Evolutionary conservation across 75 land plant species (phyloP).

Genomic region (Larix kaempferi): DNA sequence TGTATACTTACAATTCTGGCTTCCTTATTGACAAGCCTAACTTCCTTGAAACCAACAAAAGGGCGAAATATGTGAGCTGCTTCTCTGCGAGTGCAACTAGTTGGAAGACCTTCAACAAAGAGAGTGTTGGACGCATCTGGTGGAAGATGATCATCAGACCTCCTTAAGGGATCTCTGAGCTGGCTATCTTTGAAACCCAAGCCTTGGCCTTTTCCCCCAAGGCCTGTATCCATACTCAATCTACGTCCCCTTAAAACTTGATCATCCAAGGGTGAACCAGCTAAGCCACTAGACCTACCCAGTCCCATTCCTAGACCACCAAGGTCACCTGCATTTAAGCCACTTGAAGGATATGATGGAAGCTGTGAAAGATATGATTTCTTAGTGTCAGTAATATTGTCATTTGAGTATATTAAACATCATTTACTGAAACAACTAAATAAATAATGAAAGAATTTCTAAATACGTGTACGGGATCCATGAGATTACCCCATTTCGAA

Average conservation of each 20-base stretch:
- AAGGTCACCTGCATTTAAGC: slow-evolving; percentile 10
- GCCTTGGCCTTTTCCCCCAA: slow-evolving; percentile 22
- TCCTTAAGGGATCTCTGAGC: slow-evolving; percentile 21
- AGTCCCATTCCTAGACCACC: slow-evolving; percentile 33
- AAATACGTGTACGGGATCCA: neutral
- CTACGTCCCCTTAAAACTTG: slow-evolving; percentile 23
- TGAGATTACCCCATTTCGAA: slow-evolving; percentile 37
- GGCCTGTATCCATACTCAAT: slow-evolving; percentile 17
- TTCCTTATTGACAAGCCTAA: slow-evolving; percentile 90
- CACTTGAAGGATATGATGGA: slow-evolving; percentile 20
- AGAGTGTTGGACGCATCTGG: slow-evolving; percentile 84
- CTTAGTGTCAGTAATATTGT: too few species aligned
- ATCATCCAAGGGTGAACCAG: slow-evolving; percentile 36
- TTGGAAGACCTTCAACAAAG: slow-evolving; percentile 86
- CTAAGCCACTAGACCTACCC: slow-evolving; percentile 41
- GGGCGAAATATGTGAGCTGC: slow-evolving; percentile 93
- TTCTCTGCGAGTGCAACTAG: slow-evolving; percentile 75
- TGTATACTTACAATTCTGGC: slow-evolving; percentile 64
- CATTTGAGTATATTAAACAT: too few species aligned
- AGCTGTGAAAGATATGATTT: slow-evolving; percentile 23
- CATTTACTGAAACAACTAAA: too few species aligned
- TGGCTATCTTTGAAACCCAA: slow-evolving; percentile 20
- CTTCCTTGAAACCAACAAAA: slow-evolving; percentile 96
- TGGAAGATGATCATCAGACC: slow-evolving; percentile 56
- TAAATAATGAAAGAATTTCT: neutral